Evolutionary conservation across 352 stramenopile genomes (phyloP), one percentile per base, ranked within the genome.

Genomic region (Phytopythium sindhum): DNA sequence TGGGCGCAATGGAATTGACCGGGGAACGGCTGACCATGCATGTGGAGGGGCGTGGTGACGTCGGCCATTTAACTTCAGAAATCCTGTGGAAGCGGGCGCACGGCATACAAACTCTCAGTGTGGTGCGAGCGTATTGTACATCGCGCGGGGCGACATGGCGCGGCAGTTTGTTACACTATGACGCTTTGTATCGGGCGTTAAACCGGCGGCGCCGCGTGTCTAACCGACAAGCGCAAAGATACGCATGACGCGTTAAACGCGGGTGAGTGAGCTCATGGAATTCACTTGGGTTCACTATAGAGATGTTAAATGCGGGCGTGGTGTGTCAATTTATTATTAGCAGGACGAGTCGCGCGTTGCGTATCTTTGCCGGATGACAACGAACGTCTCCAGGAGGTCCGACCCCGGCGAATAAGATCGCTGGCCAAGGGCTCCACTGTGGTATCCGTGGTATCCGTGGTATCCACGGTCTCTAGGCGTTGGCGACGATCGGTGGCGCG

Each of bases 31-130:
- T n/a, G n/a, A n/a, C 42, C 42, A 50, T 21, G 42, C 42, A 50
- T 29, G 26, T 19, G 12, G 26, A 23, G 23, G 50, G 26, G 12
- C 4, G 28, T 14, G 2, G 29, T 11, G 17, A 57, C 19, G 26
- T 54, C 48, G 48, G 4, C 55, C 24, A 37, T 60, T 60, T 39
- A 47, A 60, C 55, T 51, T 51, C 55, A 60, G 55, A 31, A 33
- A 48, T 57, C 15, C 51, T 10, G 33, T 39, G 33, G 33, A 39
- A 39, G 33, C 10, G n/a, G 35, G 11, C 17, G 8, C 5, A n/a
- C 21, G 28, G 1, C 37, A 67, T 75, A 75, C 61, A 72, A 72
- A 67, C 12, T 17, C 2, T 53, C 61, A 75, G 60, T 75, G 19
- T 21, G 28, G 6, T 10, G n/a, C n/a, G 33, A 10, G 33, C 33